Percentiles rank a stretch among this genome's conserved stretches.
These are phyloP conservation scores for Chaetomiaceae sp. DNA, from an alignment of 2,329 filamentous ascomycete genomes.

Conservation along the genomic window DNA sequence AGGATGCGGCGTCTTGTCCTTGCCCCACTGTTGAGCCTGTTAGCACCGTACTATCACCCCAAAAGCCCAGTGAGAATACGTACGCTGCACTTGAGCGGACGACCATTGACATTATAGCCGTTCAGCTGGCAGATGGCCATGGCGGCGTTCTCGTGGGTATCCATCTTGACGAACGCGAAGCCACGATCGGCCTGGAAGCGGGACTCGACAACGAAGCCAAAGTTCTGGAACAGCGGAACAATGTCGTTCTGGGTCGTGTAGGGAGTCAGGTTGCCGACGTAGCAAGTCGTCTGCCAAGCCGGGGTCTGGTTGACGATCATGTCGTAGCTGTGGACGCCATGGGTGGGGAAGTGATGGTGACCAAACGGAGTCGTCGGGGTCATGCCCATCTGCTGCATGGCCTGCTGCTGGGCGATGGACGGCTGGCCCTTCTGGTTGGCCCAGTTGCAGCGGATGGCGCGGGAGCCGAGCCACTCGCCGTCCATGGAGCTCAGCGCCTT, in stretches of 20 bases:
- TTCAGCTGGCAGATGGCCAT: conserved; percentile 98
- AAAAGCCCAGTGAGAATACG: conserved; percentile 39
- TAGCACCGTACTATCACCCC: conserved; percentile 4
- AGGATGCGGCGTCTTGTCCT: conserved; percentile 84
- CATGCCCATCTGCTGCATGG: conserved; percentile 97
- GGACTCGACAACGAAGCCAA: conserved; percentile 94
- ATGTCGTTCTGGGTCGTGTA: conserved; percentile 97
- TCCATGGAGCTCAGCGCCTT: conserved; percentile 98
- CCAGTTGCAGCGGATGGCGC: conserved; percentile 99
- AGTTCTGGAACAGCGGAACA: conserved; percentile 97
- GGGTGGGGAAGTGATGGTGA: conserved; percentile 95
- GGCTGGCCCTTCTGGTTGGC: conserved; percentile 99
- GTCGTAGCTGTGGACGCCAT: conserved; percentile 95
- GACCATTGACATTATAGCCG: conserved; percentile 95
- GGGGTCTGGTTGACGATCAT: conserved; percentile 95
- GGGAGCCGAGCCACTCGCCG: conserved; percentile 96
- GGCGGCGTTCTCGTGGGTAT: conserved; percentile 93
- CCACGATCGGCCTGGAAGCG: conserved; percentile 97
- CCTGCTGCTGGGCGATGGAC: conserved; percentile 95
- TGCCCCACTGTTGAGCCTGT: conserved; percentile 72
- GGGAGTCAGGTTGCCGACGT: conserved; percentile 94
- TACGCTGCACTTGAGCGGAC: conserved; percentile 97
- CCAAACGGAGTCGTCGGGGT: conserved; percentile 94
- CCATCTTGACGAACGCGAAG: conserved; percentile 99
- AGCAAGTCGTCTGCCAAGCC: conserved; percentile 96